These are phyloP conservation scores for Claviceps lovelessii DNA, from an alignment of 2,329 filamentous ascomycete genomes.

Conservation along the genomic window DNA sequence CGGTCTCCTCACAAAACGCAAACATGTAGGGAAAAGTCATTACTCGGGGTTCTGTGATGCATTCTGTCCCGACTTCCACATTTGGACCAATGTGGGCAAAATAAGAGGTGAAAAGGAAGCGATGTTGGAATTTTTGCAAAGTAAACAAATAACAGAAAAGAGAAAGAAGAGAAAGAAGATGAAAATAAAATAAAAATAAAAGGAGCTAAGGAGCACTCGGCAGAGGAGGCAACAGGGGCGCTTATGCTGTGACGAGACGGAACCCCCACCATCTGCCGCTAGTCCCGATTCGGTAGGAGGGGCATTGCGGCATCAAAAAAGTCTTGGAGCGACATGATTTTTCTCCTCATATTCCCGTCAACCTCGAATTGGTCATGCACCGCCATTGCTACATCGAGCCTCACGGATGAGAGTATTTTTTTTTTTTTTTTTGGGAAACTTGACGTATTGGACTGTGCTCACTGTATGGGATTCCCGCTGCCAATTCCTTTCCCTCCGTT, in stretches of 20 bases:
- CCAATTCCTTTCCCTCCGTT: background rate
- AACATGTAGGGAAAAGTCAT: no score
- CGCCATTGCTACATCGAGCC: background rate
- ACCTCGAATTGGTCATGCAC: slow-evolving; percentile 1
- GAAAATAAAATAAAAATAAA: background rate
- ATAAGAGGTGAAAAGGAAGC: no score
- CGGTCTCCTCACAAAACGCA: no score
- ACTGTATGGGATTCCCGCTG: background rate
- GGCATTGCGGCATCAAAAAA: slow-evolving; percentile 9
- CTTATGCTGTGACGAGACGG: background rate
- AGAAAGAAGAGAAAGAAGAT: no score
- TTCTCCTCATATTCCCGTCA: slow-evolving; percentile 1
- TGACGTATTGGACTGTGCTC: background rate
- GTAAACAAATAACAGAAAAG: no score
- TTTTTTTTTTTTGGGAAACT: background rate
- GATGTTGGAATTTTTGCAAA: no score
- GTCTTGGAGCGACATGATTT: slow-evolving; percentile 12
- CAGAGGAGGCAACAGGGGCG: background rate
- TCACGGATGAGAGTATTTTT: slow-evolving; percentile 2
- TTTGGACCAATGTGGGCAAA: no score
- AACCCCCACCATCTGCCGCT: slow-evolving; percentile 7
- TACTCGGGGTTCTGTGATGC: no score
- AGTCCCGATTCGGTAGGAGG: slow-evolving; percentile 19
- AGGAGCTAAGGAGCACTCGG: background rate
- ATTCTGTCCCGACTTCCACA: no score